Evolutionary conservation across 805 yeast genomes (phyloP).

Genomic region (Nakazawaea holstii): DNA sequence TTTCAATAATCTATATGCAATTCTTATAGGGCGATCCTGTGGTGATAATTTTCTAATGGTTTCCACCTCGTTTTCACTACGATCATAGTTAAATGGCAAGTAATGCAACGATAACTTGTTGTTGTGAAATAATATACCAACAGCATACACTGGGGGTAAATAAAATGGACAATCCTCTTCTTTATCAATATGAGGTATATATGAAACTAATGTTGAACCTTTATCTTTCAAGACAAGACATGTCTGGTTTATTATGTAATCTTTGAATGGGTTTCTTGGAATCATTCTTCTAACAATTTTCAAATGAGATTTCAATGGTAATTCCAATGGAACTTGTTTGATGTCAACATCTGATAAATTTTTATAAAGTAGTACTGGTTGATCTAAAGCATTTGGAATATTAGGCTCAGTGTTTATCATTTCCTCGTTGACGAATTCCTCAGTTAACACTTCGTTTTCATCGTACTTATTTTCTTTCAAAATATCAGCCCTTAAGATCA

Average conservation of each 20-base stretch:
- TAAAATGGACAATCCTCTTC: constrained; percentile 75
- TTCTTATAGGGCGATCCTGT: constrained; percentile 66
- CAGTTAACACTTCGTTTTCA: constrained; percentile 19
- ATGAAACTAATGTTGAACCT: constrained; percentile 53
- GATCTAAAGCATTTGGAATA: constrained; percentile 21
- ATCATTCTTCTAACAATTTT: constrained; percentile 76
- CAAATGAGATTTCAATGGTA: constrained; percentile 28
- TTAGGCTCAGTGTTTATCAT: constrained; percentile 27
- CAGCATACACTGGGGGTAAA: constrained; percentile 78
- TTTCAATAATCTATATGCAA: constrained; percentile 71
- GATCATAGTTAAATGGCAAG: constrained; percentile 44
- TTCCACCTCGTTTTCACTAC: constrained; percentile 18
- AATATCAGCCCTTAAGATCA: constrained; percentile 83
- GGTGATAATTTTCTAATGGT: constrained; percentile 30
- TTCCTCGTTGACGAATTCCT: constrained; percentile 20
- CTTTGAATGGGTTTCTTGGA: constrained; percentile 90
- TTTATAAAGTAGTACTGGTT: constrained; percentile 16
- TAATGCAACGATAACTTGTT: constrained; percentile 64
- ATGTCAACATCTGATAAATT: constrained; percentile 37
- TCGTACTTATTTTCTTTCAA: constrained; percentile 44
- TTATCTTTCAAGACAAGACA: constrained; percentile 47
- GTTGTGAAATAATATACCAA: constrained; percentile 56
- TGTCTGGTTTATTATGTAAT: constrained; percentile 77
- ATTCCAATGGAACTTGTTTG: constrained; percentile 26
- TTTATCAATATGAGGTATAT: constrained; percentile 66